A percentile compares a stretch with the other conserved stretches of the same genome.
phyloP scores from a whole-genome alignment of 768 basidiomycete genomes.

The Suillus ampliporus region DNA sequence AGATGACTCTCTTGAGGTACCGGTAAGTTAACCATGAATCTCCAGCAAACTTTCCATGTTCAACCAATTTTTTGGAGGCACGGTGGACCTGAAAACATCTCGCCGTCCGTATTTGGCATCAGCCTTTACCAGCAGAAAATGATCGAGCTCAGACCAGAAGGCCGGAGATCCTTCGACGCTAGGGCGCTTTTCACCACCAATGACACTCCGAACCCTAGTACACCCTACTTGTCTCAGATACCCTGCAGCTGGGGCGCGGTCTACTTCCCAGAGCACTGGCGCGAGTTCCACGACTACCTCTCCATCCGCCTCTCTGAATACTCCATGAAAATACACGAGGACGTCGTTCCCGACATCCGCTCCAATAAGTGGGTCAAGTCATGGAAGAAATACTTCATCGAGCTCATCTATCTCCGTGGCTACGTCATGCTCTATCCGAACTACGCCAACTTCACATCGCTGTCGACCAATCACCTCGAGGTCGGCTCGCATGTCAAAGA shows the following conservation, averaged over 20 bases:
- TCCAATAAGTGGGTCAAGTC: slow-evolving; percentile 83
- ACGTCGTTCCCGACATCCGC: slow-evolving; percentile 74
- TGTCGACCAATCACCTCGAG: slow-evolving; percentile 93
- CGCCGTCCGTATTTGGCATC: slow-evolving; percentile 70
- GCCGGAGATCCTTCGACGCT: slow-evolving; percentile 72
- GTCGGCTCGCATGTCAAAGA: slow-evolving; percentile 79
- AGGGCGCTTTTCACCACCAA: slow-evolving; percentile 56
- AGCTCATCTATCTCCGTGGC: slow-evolving; percentile 79
- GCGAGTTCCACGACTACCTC: slow-evolving; percentile 84
- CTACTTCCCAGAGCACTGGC: slow-evolving; percentile 90
- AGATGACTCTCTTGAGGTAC: slow-evolving; percentile 80
- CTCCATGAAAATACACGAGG: slow-evolving; percentile 35
- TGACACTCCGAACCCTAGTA: slow-evolving; percentile 48
- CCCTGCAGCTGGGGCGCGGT: slow-evolving; percentile 93
- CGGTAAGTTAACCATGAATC: slow-evolving; percentile 48
- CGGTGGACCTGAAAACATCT: slow-evolving; percentile 45
- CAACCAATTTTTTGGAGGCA: slow-evolving; percentile 51
- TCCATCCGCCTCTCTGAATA: slow-evolving; percentile 66
- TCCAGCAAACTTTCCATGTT: neutral
- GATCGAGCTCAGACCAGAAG: slow-evolving; percentile 71
- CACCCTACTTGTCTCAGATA: slow-evolving; percentile 84
- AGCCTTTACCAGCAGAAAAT: slow-evolving; percentile 89
- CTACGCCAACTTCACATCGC: slow-evolving; percentile 67
- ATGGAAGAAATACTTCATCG: slow-evolving; percentile 93
- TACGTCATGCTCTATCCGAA: slow-evolving; percentile 93